Percentiles rank a stretch among this genome's conserved stretches.
Evolutionary conservation across 140 eudicot species (phyloP).

Genomic region (Anethum foeniculum): DNA sequence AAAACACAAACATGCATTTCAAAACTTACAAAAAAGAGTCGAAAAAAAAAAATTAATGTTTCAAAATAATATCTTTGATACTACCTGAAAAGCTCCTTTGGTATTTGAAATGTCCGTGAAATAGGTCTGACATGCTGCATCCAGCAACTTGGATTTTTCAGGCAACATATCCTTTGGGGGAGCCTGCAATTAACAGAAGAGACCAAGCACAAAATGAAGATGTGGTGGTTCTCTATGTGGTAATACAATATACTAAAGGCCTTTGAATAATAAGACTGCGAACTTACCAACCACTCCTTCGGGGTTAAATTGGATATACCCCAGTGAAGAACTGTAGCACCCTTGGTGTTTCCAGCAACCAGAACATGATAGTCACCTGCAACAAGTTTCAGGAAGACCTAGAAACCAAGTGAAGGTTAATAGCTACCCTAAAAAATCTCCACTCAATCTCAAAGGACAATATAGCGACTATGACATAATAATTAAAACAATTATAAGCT

Average conservation of each 20-base stretch:
- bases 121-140: slow-evolving; percentile 21
- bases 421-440: not conserved
- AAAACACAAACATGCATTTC: not conserved
- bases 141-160: slow-evolving; percentile 23
- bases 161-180: slow-evolving; percentile 23
- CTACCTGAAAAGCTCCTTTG: slow-evolving; percentile 19
- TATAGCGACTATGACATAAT: not conserved
- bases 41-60: not conserved
- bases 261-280: not conserved
- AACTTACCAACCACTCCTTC: slow-evolving; percentile 23
- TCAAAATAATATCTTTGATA: not conserved
- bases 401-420: not conserved
- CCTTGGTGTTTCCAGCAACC: slow-evolving; percentile 19
- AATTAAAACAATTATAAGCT: not conserved
- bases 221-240: not conserved
- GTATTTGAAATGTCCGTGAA: slow-evolving; percentile 15
- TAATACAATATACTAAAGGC: not conserved
- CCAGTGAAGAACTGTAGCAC: slow-evolving; percentile 24
- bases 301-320: slow-evolving; percentile 14
- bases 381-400: slow-evolving; percentile 17
- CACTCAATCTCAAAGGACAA: not conserved
- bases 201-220: not conserved
- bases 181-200: slow-evolving; percentile 11
- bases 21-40: not conserved
- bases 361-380: slow-evolving; percentile 14